These are phyloP conservation scores for Oryza glaberrima DNA, from an alignment of 176 grass and related monocot species.

Conservation along the genomic window DNA sequence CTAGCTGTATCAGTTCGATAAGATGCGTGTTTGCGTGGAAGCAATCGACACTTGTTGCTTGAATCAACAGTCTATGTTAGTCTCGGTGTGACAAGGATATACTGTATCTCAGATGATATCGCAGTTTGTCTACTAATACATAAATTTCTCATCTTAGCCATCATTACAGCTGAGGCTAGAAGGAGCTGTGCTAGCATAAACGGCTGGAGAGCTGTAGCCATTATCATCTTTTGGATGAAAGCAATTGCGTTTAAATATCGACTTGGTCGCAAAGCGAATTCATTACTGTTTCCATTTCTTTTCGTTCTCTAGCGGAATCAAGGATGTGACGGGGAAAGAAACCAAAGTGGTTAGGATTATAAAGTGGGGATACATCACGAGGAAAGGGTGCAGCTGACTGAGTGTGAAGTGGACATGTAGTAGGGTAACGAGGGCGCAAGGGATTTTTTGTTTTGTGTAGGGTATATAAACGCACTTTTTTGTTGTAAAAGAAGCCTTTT, in stretches of 20 bases:
- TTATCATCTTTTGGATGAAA: conserved; percentile 37
- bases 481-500: neutral
- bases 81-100: neutral
- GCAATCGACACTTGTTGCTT: conserved; percentile 44
- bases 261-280: conserved; percentile 29
- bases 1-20: conserved; percentile 20
- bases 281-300: neutral
- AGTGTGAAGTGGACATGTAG: neutral
- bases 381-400: neutral
- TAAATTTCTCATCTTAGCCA: conserved; percentile 17
- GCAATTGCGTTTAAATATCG: conserved; percentile 10
- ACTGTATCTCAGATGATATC: conserved; percentile 9
- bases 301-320: neutral
- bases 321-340: neutral
- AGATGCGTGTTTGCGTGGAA: conserved; percentile 42
- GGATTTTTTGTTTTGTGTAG: neutral
- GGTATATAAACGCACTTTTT: neutral
- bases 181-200: neutral
- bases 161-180: conserved; percentile 1
- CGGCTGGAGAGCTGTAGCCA: conserved; percentile 19
- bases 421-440: neutral
- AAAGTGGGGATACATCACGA: neutral
- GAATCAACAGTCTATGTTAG: conserved; percentile 45
- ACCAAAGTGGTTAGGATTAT: neutral
- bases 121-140: conserved; percentile 41